Conservation (phyloP, 805 yeast species). For the Ogataea methanolica region DNA sequence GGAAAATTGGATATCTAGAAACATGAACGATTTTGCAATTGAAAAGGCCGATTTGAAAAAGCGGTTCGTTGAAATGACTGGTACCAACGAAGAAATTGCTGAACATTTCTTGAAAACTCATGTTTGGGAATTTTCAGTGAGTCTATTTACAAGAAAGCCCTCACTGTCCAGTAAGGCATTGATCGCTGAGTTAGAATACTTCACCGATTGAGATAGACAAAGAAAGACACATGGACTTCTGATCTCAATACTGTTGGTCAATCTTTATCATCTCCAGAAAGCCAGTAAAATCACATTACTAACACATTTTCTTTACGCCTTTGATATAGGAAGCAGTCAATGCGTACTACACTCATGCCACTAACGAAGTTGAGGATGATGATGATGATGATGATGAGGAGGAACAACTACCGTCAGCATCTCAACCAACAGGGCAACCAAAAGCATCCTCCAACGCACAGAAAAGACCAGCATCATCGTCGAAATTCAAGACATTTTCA, state of each 20-base stretch:
- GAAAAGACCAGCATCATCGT: neutral
- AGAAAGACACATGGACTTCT: too few species aligned
- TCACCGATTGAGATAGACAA: too few species aligned
- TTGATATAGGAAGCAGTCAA: conserved; percentile 20
- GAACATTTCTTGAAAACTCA: conserved; percentile 30
- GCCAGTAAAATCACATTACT: neutral
- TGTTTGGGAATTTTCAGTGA: conserved; percentile 25
- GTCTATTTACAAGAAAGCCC: conserved; percentile 1
- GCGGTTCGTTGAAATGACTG: conserved; percentile 35
- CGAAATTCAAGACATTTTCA: conserved; percentile 29
- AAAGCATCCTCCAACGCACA: neutral
- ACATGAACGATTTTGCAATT: neutral
- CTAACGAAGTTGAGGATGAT: conserved; percentile 1
- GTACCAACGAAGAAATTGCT: conserved; percentile 34
- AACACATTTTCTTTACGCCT: neutral
- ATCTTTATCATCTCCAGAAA: too few species aligned
- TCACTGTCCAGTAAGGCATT: too few species aligned
- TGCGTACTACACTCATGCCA: conserved; percentile 20
- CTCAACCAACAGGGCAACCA: conserved; percentile 1
- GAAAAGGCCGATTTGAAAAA: conserved; percentile 10
- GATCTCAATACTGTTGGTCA: too few species aligned
- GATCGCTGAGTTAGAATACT: too few species aligned
- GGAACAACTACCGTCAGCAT: neutral
- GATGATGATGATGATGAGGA: neutral
- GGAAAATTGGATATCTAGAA: neutral